Conservation (phyloP, 257 asterid genomes). For the Asclepias syriaca region DNA sequence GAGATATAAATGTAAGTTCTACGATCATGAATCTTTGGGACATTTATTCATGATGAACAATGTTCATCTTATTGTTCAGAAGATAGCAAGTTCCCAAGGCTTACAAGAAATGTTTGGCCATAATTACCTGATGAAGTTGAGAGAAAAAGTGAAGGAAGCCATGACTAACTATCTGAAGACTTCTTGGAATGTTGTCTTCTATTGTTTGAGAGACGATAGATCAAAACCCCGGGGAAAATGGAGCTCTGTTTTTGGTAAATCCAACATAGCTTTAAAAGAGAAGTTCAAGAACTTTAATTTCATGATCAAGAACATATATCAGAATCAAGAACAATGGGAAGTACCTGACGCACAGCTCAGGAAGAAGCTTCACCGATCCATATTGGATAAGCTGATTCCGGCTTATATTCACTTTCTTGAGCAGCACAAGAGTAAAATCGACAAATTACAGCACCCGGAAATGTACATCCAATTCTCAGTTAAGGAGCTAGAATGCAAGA, state of each 20-base stretch:
- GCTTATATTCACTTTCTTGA: conserved; percentile 70
- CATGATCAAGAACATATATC: conserved; percentile 65
- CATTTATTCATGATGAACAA: conserved; percentile 79
- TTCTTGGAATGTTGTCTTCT: conserved; percentile 57
- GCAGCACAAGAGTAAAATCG: conserved; percentile 58
- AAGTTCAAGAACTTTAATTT: conserved; percentile 68
- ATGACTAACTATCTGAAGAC: conserved; percentile 57
- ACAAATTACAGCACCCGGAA: conserved; percentile 74
- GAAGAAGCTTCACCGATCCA: conserved; percentile 67
- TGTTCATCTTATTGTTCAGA: conserved; percentile 63
- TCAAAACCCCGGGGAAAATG: conserved; percentile 45
- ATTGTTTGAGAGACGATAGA: conserved; percentile 67
- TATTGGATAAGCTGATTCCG: conserved; percentile 55
- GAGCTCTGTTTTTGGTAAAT: conserved; percentile 59
- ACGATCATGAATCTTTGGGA: conserved; percentile 52
- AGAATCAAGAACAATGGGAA: conserved; percentile 59
- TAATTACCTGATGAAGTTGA: conserved; percentile 44
- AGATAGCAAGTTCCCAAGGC: conserved; percentile 52
- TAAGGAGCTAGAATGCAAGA: conserved; percentile 65
- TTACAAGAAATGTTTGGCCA: conserved; percentile 70
- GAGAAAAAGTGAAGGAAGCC: conserved; percentile 38
- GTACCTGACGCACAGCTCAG: conserved; percentile 69
- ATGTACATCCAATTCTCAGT: conserved; percentile 66
- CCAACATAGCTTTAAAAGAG: conserved; percentile 54
- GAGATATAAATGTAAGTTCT: conserved; percentile 55